Percentiles rank a stretch among this genome's conserved stretches.
phyloP scores from a whole-genome alignment of 208 protist genomes.

The Herpetomonas samuelpessoai region DNA sequence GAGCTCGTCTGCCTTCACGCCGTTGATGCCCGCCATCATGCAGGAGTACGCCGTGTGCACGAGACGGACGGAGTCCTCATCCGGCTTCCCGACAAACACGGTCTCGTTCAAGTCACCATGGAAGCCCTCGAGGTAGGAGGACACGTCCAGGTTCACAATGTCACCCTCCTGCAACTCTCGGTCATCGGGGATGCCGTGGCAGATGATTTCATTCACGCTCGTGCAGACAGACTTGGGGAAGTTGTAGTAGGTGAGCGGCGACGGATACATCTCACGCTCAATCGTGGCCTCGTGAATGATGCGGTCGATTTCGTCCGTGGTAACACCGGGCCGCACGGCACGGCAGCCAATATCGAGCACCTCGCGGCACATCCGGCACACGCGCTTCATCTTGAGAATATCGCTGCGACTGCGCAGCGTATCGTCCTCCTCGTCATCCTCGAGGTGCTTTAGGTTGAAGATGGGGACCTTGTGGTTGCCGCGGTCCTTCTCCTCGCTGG shows the following conservation, averaged over 20 bases:
- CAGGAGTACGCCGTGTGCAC: slow-evolving; percentile 86
- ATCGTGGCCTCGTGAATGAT: slow-evolving; percentile 92
- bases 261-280: slow-evolving; percentile 95
- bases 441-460: slow-evolving; percentile 72
- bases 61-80: slow-evolving; percentile 67
- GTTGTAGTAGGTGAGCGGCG: slow-evolving; percentile 97
- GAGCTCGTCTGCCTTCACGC: slow-evolving; percentile 81
- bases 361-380: slow-evolving; percentile 87
- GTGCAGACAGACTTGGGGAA: slow-evolving; percentile 99
- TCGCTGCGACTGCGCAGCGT: slow-evolving; percentile 72
- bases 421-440: slow-evolving; percentile 68
- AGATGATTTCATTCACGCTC: slow-evolving; percentile 94
- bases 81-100: slow-evolving; percentile 86
- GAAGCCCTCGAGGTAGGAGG: slow-evolving; percentile 93
- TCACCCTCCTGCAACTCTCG: slow-evolving; percentile 95
- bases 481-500: slow-evolving; percentile 72
- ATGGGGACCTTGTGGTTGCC: slow-evolving; percentile 61
- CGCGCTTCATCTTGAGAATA: slow-evolving; percentile 88
- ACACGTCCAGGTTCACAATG: slow-evolving; percentile 98
- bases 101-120: slow-evolving; percentile 95
- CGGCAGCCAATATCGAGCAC: slow-evolving; percentile 95
- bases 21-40: slow-evolving; percentile 71
- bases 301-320: slow-evolving; percentile 97
- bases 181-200: slow-evolving; percentile 96
- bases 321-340: slow-evolving; percentile 92